These are phyloP conservation scores for Escallonia rubra DNA, from an alignment of 129 eudicot genomes.

Conservation along the genomic window DNA sequence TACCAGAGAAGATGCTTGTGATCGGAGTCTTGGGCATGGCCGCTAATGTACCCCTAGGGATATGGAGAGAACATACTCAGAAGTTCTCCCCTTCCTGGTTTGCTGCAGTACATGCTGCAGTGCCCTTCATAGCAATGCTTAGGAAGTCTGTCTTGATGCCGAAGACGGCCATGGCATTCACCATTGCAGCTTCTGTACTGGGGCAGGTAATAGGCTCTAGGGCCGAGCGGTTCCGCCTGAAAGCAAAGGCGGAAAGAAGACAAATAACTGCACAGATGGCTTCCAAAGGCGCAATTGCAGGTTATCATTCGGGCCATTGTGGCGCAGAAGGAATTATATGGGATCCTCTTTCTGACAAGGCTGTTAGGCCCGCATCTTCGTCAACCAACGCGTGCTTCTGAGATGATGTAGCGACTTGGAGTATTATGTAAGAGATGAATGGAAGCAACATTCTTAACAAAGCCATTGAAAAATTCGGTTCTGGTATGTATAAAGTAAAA, in stretches of 20 bases:
- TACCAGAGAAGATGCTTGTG: conserved; percentile 60
- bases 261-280: conserved; percentile 18
- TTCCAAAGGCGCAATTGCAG: conserved; percentile 12
- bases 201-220: conserved; percentile 74
- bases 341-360: conserved; percentile 14
- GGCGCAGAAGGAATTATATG: conserved; percentile 14
- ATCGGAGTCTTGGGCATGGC: conserved; percentile 74
- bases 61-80: conserved; percentile 77
- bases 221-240: conserved; percentile 54
- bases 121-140: conserved; percentile 76
- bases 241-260: conserved; percentile 31
- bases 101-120: conserved; percentile 75
- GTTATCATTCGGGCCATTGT: conserved; percentile 21
- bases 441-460: neutral
- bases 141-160: conserved; percentile 69
- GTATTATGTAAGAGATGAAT: neutral
- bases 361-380: conserved; percentile 11
- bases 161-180: conserved; percentile 76
- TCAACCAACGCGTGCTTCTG: conserved; percentile 32
- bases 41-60: conserved; percentile 66
- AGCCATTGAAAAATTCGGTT: neutral
- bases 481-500: no score
- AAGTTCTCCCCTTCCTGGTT: conserved; percentile 83
- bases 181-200: conserved; percentile 70
- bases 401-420: conserved; percentile 12